Evolutionary conservation across 2,329 filamentous ascomycete genomes (phyloP), one percentile per base, ranked within the genome.

Genomic region (Alternaria rosae): DNA sequence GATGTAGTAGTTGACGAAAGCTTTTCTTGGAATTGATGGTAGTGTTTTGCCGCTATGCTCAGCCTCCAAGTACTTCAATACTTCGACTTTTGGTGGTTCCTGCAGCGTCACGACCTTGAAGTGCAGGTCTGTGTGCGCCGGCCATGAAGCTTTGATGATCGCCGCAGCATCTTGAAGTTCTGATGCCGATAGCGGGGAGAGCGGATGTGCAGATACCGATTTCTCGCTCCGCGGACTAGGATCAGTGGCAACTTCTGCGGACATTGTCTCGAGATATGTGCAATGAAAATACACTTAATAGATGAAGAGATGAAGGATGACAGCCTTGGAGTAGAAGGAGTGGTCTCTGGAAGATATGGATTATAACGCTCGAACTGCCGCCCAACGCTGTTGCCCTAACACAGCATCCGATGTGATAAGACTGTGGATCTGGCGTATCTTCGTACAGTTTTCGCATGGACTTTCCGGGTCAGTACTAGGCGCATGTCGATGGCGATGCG

Each of bases 71-170:
- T 89, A 91, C n/a, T 84, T 83, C 7, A 88, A 73, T 64, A 84
- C 82, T 66, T 87, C 82, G 38, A 80, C 80, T 81, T 91, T 91
- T 41, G 83, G 81, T 4, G 89, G 89, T 70, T 91, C 88, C 54
- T 89, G 84, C 4, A 91, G 81, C 21, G 87, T 91, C 53, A 92
- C 85, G 68, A 85, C 86, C 79, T 92, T 92, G 83, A 88, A 89
- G 54, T 89, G 85, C 44, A 89, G 74, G 28, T 85, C 81, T 3
- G 84, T 85, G 23, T 82, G 81, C 12, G 80, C 77, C 0, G 87
- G 88, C 85, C 88, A 90, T 57, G 83, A 79, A 48, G 77, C 74
- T 59, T 79, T 83, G 64, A 90, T 80, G 30, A 89, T 77, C 2
- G 76, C 68, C 7, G 85, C 81, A 26, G 83, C 83, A 45, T 82